Evolutionary conservation across 495 filamentous ascomycete species (phyloP), one percentile per base, ranked within the genome.

Genomic region (Trichoderma parareesei): DNA sequence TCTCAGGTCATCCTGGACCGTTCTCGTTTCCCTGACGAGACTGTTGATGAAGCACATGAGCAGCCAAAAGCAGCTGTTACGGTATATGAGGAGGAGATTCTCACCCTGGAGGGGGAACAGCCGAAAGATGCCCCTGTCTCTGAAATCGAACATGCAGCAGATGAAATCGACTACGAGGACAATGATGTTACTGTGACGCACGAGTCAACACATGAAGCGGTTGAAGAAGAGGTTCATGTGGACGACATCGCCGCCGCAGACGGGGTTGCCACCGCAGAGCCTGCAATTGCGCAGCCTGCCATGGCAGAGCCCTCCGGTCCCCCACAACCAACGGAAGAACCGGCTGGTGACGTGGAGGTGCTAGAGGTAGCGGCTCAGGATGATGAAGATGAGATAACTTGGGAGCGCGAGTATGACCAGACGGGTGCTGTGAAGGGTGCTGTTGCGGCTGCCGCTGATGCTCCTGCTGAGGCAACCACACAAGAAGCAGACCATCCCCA

Each of bases 371-470:
- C 73, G 49, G 68, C 70, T 3, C 73, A 73, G n/a, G 18, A 43
- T 5, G 68, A 73, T 2, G 72, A 71, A 27, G 76, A 79, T 27
- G 57, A 70, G 20, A 70, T 71, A 43, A 69, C 70, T 55, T 67
- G 70, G 43, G 65, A 64, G 20, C 65, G 67, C 18, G 68, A 83
- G 80, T 73, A 71, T 48, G 82, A 66, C 57, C 20, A 33, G 38
- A 60, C 10, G 20, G 46, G 20, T 14, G 35, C 10, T 38, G 60
- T 6, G 42, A 38, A 61, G 37, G 11, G 16, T 40, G 16, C 11
- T 20, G 60, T 38, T 42, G 11, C 44, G 5, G 44, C 11, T 9
- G 16, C 11, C 5, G n/a, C 44, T 5, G 16, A 14, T 5, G 10
- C 44, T 9, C n/a, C 44, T 14, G 44, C 44, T 5, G n/a, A 48